These are phyloP conservation scores for Dictyostelium gargantuum DNA, from an alignment of 208 protist species.

Conservation along the genomic window DNA sequence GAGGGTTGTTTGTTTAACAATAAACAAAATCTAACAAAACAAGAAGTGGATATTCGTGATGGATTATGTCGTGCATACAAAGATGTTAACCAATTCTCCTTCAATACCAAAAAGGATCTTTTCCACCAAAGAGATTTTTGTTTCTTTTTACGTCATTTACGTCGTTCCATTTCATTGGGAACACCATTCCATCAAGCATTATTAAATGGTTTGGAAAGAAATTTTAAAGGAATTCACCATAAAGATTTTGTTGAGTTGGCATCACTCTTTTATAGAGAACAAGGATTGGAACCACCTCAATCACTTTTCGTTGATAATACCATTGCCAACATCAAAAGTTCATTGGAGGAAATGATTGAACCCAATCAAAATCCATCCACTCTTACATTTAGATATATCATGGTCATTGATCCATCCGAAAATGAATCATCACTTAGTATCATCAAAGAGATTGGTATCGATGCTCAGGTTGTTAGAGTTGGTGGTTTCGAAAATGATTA, in stretches of 20 bases:
- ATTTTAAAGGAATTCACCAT: slow-evolving; percentile 63
- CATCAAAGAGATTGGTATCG: not conserved
- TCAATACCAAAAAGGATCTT: slow-evolving; percentile 50
- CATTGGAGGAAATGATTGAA: not conserved
- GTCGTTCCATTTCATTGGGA: not conserved
- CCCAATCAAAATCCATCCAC: slow-evolving; percentile 66
- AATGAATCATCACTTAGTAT: slow-evolving; percentile 60
- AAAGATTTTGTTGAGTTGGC: slow-evolving; percentile 28
- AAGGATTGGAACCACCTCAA: not conserved
- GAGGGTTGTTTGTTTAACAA: not conserved
- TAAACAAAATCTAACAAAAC: not conserved
- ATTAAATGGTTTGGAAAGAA: slow-evolving; percentile 56
- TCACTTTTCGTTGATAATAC: not conserved
- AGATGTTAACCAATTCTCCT: not conserved
- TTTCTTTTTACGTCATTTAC: slow-evolving; percentile 74
- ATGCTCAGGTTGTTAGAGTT: slow-evolving; percentile 55
- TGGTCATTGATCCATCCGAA: slow-evolving; percentile 80
- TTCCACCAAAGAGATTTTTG: slow-evolving; percentile 81
- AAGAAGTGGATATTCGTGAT: not conserved
- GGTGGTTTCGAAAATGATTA: slow-evolving; percentile 74
- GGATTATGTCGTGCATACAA: not conserved
- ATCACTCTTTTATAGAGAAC: not conserved
- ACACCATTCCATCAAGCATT: not conserved
- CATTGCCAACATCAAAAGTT: slow-evolving; percentile 16
- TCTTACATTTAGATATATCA: slow-evolving; percentile 71